A percentile compares a stretch with the other conserved stretches of the same genome.
Evolutionary conservation across 192 early-diverging fungal species (phyloP).

Genomic region (Podila epicladia): DNA sequence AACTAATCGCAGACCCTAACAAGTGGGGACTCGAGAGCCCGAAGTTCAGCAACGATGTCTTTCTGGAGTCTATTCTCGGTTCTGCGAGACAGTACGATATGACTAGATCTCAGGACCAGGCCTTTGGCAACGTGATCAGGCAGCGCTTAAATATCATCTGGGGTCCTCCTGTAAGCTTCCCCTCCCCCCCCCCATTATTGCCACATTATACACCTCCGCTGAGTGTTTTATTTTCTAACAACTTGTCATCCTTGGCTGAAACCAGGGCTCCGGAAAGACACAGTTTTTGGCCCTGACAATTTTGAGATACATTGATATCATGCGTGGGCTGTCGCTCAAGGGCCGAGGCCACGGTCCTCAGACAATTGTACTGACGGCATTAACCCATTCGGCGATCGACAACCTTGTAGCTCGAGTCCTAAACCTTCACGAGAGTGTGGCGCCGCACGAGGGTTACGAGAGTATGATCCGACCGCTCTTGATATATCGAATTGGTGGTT

Average conservation of each 20-base stretch:
- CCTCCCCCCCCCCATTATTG: not conserved
- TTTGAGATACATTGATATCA: slow-evolving; percentile 49
- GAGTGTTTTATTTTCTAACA: not conserved
- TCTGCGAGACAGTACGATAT: slow-evolving; percentile 49
- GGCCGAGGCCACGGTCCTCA: slow-evolving; percentile 42
- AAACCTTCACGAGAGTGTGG: slow-evolving; percentile 26
- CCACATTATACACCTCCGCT: not conserved
- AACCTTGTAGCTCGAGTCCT: slow-evolving; percentile 51
- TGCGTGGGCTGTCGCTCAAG: slow-evolving; percentile 21
- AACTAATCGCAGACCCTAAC: slow-evolving; percentile 52
- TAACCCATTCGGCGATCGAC: slow-evolving; percentile 57
- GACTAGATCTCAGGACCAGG: slow-evolving; percentile 55
- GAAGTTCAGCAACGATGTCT: slow-evolving; percentile 15
- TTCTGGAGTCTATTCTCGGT: slow-evolving; percentile 42
- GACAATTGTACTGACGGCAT: slow-evolving; percentile 60
- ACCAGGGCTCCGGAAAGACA: slow-evolving; percentile 63
- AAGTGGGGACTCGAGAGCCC: slow-evolving; percentile 46
- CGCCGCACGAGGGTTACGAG: slow-evolving; percentile 20
- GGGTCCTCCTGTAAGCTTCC: slow-evolving; percentile 58
- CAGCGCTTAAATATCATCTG: slow-evolving; percentile 58
- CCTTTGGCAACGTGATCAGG: slow-evolving; percentile 41
- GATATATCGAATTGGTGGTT: slow-evolving; percentile 35
- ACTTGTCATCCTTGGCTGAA: not conserved
- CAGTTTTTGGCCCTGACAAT: slow-evolving; percentile 59
- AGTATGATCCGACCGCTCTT: slow-evolving; percentile 6